Base-by-base conservation (phyloP, 2,329 filamentous ascomycete genomes). In the Sporothrix euskadiensis region DNA sequence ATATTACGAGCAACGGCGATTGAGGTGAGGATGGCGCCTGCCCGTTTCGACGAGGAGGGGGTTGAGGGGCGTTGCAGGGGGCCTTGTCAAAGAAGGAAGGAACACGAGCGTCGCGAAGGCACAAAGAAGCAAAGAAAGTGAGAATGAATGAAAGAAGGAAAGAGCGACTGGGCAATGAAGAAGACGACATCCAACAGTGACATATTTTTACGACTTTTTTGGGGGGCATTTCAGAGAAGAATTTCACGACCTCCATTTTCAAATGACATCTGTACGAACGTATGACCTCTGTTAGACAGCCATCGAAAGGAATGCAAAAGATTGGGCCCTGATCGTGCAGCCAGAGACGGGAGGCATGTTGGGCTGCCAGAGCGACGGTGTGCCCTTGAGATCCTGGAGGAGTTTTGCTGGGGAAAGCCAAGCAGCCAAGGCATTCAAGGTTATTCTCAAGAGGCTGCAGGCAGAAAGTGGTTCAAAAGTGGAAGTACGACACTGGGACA, bases 351-450 rank as follows among this genome's bases (percentile, higher is more conserved):
- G 9, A 69, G 65, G 65, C 44, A 54, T 54, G 65, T 30, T 66
- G 39, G 39, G 39, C 61, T 66, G 61, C 61, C 61, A 66, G 61
- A 66, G 61, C 61, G 61, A 66, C 61, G 39, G 61, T 44, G 39
- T 61, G 32, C 30, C 57, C 32, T 41, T 47, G 32, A 7, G 16
- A 16, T 49, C 44, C 44, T 49, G 44, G 14, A 49, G 3, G 44
- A 49, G 44, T 49, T 26, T n/a, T 44, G 19, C n/a, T 22, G n/a
- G 39, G 22, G 14, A 26, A 16, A 26, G 59, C 59, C 35, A 63
- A 65, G n/a, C 56, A 59, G 30, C 57, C 30, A 65, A 65, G 10
- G 32, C 59, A 63, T n/a, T 63, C 26, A 16, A 63, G 39, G 59
- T 12, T 5, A 12, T 30, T 12, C 16, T 14, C 6, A n/a, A 66